Conservation (phyloP, 306 rosid genomes). For the Casuarina equisetifolia region DNA sequence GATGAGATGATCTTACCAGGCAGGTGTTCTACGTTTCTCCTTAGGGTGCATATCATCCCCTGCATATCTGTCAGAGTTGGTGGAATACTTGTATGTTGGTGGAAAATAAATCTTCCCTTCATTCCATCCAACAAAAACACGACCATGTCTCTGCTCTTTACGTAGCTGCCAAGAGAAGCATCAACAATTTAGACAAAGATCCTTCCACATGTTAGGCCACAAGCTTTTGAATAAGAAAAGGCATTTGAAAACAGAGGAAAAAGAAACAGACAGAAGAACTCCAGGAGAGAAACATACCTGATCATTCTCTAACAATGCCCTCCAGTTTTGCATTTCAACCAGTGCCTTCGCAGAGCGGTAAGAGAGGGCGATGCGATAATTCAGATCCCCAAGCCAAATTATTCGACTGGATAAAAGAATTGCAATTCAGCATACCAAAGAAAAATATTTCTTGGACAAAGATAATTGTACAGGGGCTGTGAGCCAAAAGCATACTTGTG, state of each 20-base stretch:
- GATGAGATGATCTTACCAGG: conserved; percentile 63
- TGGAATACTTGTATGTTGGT: conserved; percentile 96
- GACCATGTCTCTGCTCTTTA: conserved; percentile 91
- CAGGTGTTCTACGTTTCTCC: conserved; percentile 96
- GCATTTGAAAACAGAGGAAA: conserved; percentile 10
- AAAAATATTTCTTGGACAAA: conserved; percentile 8
- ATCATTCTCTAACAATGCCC: conserved; percentile 94
- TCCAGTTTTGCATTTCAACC: conserved; percentile 99
- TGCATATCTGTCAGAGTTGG: conserved; percentile 93
- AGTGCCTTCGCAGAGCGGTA: conserved; percentile 96
- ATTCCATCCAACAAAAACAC: conserved; percentile 83
- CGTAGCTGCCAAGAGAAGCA: conserved; percentile 63
- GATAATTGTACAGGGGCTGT: neutral
- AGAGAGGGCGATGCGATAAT: conserved; percentile 87
- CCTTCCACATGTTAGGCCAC: neutral
- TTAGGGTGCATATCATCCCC: conserved; percentile 95
- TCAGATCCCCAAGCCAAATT: conserved; percentile 99
- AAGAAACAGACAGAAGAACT: conserved; percentile 1
- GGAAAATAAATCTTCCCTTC: conserved; percentile 99
- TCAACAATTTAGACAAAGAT: conserved; percentile 18
- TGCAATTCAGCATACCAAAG: conserved; percentile 17
- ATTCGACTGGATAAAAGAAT: conserved; percentile 59
- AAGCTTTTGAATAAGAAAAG: conserved; percentile 9
- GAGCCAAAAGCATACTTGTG: neutral
- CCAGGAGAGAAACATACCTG: conserved; percentile 57